These are phyloP conservation scores for Turritis glabra DNA, from an alignment of 345 rosid genomes.

Conservation along the genomic window DNA sequence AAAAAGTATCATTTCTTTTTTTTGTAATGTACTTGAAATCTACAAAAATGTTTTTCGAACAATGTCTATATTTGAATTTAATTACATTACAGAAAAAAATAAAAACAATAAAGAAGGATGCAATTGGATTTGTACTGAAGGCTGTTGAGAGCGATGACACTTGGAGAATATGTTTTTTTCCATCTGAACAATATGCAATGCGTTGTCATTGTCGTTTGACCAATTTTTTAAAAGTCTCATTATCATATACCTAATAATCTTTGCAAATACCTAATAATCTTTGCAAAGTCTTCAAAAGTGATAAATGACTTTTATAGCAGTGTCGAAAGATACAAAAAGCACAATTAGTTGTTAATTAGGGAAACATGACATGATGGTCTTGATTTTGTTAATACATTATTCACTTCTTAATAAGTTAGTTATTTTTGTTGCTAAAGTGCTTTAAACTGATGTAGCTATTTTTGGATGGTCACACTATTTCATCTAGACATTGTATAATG, in stretches of 20 bases:
- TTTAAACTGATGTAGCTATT: background rate
- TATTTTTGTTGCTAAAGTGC: background rate
- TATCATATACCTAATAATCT: slow-evolving; percentile 8
- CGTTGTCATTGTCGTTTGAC: slow-evolving; percentile 29
- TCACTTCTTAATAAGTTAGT: background rate
- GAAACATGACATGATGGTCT: slow-evolving; percentile 24
- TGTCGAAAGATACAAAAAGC: background rate
- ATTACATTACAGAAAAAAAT: background rate
- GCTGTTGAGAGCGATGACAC: background rate
- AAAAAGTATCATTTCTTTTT: background rate
- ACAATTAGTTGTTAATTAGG: background rate
- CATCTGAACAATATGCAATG: slow-evolving; percentile 23
- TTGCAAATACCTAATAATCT: slow-evolving; percentile 12
- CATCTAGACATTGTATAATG: slow-evolving; percentile 1
- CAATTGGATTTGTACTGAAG: background rate
- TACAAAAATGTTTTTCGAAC: background rate
- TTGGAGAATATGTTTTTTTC: background rate
- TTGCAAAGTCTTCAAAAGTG: background rate
- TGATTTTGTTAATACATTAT: slow-evolving; percentile 5
- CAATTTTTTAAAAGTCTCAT: background rate
- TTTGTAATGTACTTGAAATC: background rate
- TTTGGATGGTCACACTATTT: background rate
- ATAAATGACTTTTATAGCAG: background rate
- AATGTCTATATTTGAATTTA: too few species aligned
- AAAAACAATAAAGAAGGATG: background rate